Base-by-base conservation (phyloP, 2,329 filamentous ascomycete genomes). In the Claviceps quebecensis region DNA sequence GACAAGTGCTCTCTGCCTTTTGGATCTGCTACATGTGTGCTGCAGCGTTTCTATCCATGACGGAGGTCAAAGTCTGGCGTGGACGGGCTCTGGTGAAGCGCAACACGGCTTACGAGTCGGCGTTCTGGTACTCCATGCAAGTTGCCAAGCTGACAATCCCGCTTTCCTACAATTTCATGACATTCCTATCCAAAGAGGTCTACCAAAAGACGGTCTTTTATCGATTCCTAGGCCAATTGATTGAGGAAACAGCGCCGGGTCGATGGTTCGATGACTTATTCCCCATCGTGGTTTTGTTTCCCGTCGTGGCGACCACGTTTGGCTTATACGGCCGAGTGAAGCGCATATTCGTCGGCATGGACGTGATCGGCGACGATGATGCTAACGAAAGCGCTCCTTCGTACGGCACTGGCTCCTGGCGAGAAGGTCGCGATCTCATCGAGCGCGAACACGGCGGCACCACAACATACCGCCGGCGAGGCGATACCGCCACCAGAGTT, bases 1-100 rank as follows among this genome's bases (percentile, higher is more conserved):
- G 89, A 4, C 93, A 98, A 65, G 66, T 89, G 45, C 84, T 91
- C 47, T 86, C 91, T 0, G 83, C 88, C 2, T 72, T 81, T 14
- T 98, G 93, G 93, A 83, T 98, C 54, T 75, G 90, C 52, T 98
- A 98, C 72, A 98, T 98, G 93, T 95, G 87, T 65, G 76, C 86
- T 14, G 89, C 89, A 46, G 88, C 93, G 5, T 78, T 97, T 48
- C 86, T 81, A 52, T 90, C 89, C 7, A 83, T 98, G 61, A 88
- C 84, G 14, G 88, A 95, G 63, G 87, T 95, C 59, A 94, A 93
- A 62, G 89, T 96, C n/a, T 98, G 93, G 93, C 86, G 93, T 52
- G 93, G 94, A 47, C 82, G 93, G 37, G 91, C 93, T 0, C 74
- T 98, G 5, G 91, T 97, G 46, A 81, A 80, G 53, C 83, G 93